phyloP scores from a whole-genome alignment of 169 alveolate genomes.

The Amoebophrya sp. region DNA sequence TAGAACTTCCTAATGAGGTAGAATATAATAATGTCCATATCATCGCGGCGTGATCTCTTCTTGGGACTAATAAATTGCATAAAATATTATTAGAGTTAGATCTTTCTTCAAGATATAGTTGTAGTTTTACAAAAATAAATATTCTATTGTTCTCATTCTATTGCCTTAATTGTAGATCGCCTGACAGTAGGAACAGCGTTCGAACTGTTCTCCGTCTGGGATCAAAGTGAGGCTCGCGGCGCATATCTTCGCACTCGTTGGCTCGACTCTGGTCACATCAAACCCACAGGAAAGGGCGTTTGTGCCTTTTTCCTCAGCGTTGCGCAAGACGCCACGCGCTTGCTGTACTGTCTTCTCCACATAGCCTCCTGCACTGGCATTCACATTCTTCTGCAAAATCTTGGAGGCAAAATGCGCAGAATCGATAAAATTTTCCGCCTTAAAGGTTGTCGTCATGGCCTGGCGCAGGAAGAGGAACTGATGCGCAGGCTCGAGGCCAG shows the following conservation, averaged over 20 bases:
- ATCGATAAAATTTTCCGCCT: constrained; percentile 8
- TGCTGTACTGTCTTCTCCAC: constrained; percentile 18
- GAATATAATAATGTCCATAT: too few relatives aligned
- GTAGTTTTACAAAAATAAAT: too few relatives aligned
- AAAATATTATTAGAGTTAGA: too few relatives aligned
- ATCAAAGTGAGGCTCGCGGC: not conserved
- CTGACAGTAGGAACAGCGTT: not conserved
- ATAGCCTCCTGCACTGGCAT: not conserved
- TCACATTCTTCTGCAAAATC: not conserved
- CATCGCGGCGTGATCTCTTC: too few relatives aligned
- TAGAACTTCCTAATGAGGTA: too few relatives aligned
- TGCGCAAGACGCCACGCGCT: not conserved
- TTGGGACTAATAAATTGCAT: too few relatives aligned
- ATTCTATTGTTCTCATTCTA: too few relatives aligned
- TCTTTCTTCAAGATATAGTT: too few relatives aligned
- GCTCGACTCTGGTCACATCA: not conserved
- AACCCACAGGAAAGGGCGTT: not conserved
- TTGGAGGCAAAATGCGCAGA: not conserved
- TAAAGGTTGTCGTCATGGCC: not conserved
- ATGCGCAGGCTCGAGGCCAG: not conserved
- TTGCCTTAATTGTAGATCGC: too few relatives aligned
- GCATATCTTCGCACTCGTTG: not conserved
- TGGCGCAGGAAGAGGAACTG: constrained; percentile 20
- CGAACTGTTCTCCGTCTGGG: constrained; percentile 8
- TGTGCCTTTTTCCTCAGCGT: not conserved